Conservation (phyloP, 768 basidiomycete species). For the Boletus subparvulus region DNA sequence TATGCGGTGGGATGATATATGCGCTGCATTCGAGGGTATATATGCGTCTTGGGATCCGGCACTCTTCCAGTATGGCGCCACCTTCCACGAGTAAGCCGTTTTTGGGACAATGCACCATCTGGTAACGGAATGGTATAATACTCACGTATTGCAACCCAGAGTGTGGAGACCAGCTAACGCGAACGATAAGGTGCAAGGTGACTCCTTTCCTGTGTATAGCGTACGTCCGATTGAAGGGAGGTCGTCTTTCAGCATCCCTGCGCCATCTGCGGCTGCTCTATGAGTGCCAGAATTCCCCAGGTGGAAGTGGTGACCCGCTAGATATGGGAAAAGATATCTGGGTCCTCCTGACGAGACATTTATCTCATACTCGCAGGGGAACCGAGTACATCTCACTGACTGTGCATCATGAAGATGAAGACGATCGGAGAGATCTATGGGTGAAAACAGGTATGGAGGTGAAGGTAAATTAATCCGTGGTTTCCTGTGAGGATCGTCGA, state of each 20-base stretch:
- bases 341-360: constrained; percentile 80
- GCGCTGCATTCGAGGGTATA: constrained; percentile 72
- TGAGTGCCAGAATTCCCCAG: constrained; percentile 3
- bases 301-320: neutral
- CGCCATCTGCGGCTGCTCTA: constrained; percentile 45
- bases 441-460: constrained; percentile 34
- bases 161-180: constrained; percentile 48
- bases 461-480: constrained; percentile 32
- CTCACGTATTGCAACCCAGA: constrained; percentile 18
- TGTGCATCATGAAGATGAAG: constrained; percentile 44
- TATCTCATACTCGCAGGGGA: constrained; percentile 54
- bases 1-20: constrained; percentile 76
- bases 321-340: constrained; percentile 56
- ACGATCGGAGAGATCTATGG: constrained; percentile 24
- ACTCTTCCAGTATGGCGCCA: constrained; percentile 48
- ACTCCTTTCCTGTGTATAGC: constrained; percentile 21
- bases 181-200: constrained; percentile 32
- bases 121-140: neutral
- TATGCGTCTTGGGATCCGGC: constrained; percentile 87
- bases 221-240: neutral
- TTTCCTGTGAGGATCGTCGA: neutral
- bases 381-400: constrained; percentile 68
- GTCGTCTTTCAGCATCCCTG: constrained; percentile 33
- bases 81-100: constrained; percentile 65
- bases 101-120: neutral